These are phyloP conservation scores for Vitis hybrid DNA, from an alignment of 177 flowering plant species.

Conservation along the genomic window DNA sequence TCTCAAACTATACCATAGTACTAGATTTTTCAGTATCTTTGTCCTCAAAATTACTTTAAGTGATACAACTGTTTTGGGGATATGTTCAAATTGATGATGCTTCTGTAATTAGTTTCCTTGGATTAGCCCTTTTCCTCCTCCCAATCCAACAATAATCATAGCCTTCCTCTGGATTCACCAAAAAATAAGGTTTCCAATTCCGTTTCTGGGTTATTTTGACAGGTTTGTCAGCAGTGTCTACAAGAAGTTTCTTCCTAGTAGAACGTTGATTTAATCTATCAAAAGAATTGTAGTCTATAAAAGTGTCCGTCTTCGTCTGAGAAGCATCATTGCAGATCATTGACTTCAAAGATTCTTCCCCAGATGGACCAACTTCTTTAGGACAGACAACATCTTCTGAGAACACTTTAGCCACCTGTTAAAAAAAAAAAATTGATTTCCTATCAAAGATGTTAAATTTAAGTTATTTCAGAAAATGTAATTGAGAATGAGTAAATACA, in stretches of 20 bases:
- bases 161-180: constrained; percentile 35
- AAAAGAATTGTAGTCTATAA: background rate
- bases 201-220: constrained; percentile 19
- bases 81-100: constrained; percentile 18
- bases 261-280: background rate
- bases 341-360: constrained; percentile 7
- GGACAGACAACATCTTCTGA: constrained; percentile 1
- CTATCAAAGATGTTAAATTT: background rate
- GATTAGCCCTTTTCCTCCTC: constrained; percentile 21
- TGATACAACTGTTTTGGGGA: constrained; percentile 20
- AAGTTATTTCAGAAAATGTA: background rate
- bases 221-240: background rate
- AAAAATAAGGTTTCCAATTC: constrained; percentile 34
- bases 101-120: constrained; percentile 11
- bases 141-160: background rate
- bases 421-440: background rate
- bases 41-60: constrained; percentile 16
- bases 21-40: constrained; percentile 22
- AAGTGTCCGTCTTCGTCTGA: background rate
- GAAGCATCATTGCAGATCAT: constrained; percentile 1
- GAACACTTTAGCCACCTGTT: constrained; percentile 15
- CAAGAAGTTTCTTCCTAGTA: background rate
- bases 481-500: background rate
- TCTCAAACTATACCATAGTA: constrained; percentile 30
- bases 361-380: constrained; percentile 5